phyloP scores from a whole-genome alignment of 2,329 filamentous ascomycete genomes.

The Neoarthrinium moseri region DNA sequence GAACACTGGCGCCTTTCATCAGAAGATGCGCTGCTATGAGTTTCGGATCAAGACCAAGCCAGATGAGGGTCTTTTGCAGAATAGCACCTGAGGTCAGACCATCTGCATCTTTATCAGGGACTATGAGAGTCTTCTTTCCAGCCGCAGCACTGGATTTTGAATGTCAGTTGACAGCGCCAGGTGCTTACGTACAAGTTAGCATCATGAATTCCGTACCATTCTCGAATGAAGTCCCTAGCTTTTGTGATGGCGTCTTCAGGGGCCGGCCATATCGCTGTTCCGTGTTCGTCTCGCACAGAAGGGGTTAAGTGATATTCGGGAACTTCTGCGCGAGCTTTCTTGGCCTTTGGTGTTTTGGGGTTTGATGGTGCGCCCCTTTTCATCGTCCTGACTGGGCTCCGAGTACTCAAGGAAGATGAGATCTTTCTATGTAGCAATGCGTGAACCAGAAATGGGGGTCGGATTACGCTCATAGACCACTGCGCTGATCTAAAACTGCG shows the following conservation, averaged over 20 bases:
- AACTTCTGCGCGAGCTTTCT: constrained; percentile 26
- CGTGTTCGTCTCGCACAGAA: constrained; percentile 38
- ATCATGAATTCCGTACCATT: constrained; percentile 48
- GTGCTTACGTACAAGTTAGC: neutral
- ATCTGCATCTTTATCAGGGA: constrained; percentile 70
- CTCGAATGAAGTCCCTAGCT: constrained; percentile 54
- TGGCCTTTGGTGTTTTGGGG: constrained; percentile 18
- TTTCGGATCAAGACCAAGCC: constrained; percentile 53
- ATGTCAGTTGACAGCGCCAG: neutral
- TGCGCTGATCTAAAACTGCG: too few relatives aligned
- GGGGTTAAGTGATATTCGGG: constrained; percentile 45
- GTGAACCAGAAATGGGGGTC: neutral
- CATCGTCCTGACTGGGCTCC: constrained; percentile 15
- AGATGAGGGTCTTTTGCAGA: constrained; percentile 55
- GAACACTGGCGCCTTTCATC: constrained; percentile 57
- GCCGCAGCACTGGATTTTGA: constrained; percentile 42
- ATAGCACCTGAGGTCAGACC: constrained; percentile 65
- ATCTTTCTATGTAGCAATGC: neutral
- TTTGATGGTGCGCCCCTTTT: constrained; percentile 22
- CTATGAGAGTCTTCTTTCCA: constrained; percentile 53
- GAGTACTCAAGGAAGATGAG: neutral
- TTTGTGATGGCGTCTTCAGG: constrained; percentile 51
- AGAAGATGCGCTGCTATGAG: constrained; percentile 59
- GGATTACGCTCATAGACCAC: too few relatives aligned
- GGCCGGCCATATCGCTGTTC: constrained; percentile 61